Conservation (phyloP, 768 basidiomycete genomes). For the Boletus vermiculosoides region DNA sequence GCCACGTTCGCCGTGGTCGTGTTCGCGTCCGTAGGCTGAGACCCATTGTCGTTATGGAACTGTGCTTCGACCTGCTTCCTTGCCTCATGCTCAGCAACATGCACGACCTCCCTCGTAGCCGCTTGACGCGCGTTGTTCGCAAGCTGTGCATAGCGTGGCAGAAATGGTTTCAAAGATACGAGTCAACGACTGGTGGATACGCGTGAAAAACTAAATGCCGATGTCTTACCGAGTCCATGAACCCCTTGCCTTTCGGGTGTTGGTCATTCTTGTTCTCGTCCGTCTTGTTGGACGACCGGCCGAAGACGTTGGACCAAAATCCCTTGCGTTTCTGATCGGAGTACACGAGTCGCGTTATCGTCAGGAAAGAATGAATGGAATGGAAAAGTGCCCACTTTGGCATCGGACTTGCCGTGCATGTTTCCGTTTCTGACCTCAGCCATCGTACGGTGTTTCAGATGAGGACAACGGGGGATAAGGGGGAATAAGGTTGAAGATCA, state of each 20-base stretch:
- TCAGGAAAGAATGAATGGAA: background rate
- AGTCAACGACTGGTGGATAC: no score
- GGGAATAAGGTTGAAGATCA: background rate
- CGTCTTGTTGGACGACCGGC: background rate
- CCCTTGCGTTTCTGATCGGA: slow-evolving; percentile 17
- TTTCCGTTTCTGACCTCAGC: background rate
- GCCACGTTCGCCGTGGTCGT: background rate
- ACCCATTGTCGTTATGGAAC: background rate
- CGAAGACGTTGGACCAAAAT: slow-evolving; percentile 11
- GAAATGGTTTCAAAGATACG: background rate
- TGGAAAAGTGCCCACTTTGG: slow-evolving; percentile 4
- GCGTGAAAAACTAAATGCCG: background rate
- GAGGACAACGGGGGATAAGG: background rate
- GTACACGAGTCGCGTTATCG: background rate
- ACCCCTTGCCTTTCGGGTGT: background rate
- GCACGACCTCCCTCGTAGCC: slow-evolving; percentile 2
- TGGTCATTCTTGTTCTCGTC: background rate
- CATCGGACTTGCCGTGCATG: background rate
- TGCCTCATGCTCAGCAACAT: slow-evolving; percentile 13
- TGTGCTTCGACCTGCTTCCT: slow-evolving; percentile 2
- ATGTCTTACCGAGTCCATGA: slow-evolving; percentile 11
- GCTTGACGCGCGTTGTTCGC: slow-evolving; percentile 1
- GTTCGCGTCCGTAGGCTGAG: background rate
- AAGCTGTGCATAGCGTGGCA: background rate
- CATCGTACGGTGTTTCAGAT: slow-evolving; percentile 1